Evolutionary conservation across 331 rosid species (phyloP).

Genomic region (Malus hybrid): DNA sequence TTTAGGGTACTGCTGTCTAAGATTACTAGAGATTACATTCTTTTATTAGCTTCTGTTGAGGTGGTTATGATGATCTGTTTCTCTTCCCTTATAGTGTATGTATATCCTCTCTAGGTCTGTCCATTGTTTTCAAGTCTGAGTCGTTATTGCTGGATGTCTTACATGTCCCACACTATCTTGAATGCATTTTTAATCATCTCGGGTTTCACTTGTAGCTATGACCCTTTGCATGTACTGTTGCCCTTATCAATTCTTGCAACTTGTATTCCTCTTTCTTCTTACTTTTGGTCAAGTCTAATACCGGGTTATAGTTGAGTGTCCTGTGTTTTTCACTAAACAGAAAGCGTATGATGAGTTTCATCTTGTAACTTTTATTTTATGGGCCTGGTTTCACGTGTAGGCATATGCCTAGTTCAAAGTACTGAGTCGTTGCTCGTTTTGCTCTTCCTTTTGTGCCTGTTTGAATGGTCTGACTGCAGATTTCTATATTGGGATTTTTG

Average conservation of each 20-base stretch:
- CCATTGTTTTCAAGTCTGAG: neutral
- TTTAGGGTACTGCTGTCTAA: neutral
- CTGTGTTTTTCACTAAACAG: neutral
- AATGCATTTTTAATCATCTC: neutral
- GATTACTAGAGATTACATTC: neutral
- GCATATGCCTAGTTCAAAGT: neutral
- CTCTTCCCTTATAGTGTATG: neutral
- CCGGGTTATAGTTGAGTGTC: neutral
- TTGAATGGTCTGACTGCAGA: constrained; percentile 12
- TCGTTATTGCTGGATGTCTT: neutral
- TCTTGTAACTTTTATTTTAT: neutral
- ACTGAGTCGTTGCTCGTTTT: neutral
- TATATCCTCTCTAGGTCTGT: neutral
- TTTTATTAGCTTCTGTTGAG: neutral
- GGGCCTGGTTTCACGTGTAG: neutral
- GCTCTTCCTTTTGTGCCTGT: neutral
- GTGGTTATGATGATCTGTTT: neutral
- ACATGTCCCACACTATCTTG: neutral
- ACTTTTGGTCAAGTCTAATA: neutral
- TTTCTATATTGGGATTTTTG: neutral
- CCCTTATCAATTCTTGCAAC: neutral
- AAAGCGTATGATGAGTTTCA: neutral
- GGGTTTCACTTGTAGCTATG: neutral
- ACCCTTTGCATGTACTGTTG: neutral
- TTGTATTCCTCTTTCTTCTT: neutral